These are phyloP conservation scores for Solanum chiquidenum DNA, from an alignment of 257 asterid genomes.

Conservation along the genomic window DNA sequence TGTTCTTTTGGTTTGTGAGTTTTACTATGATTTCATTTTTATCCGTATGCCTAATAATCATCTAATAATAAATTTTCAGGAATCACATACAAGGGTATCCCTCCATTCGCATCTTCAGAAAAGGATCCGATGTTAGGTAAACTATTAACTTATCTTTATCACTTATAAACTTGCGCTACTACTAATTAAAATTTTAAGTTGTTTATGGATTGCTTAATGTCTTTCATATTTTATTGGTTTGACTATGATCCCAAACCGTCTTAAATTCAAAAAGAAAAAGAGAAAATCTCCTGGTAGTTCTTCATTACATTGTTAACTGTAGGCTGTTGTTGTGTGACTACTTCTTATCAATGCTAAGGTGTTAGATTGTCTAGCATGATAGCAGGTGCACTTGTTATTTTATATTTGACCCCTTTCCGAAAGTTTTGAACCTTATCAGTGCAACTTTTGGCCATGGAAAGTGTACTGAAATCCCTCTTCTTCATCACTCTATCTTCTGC, in stretches of 20 bases:
- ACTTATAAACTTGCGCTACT: neutral
- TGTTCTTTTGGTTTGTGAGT: neutral
- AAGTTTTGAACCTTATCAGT: neutral
- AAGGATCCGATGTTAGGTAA: constrained; percentile 81
- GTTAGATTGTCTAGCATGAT: neutral
- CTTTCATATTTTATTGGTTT: neutral
- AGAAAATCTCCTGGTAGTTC: neutral
- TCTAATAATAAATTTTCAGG: constrained; percentile 40
- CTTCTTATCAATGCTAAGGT: neutral
- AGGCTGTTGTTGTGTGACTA: neutral
- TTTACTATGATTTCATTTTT: constrained; percentile 7
- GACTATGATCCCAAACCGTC: neutral
- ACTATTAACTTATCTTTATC: neutral
- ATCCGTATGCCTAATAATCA: neutral
- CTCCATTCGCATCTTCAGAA: constrained; percentile 84
- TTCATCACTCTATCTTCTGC: neutral
- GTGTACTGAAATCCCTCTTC: neutral
- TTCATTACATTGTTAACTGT: neutral
- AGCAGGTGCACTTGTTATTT: neutral
- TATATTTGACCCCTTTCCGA: neutral
- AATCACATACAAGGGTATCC: constrained; percentile 95
- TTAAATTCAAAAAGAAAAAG: neutral
- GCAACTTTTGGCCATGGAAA: neutral
- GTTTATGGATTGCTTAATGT: neutral
- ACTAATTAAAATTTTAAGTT: neutral